Evolutionary conservation across 768 basidiomycete genomes (phyloP).

Genomic region (Psilocybe subaeruginosa): DNA sequence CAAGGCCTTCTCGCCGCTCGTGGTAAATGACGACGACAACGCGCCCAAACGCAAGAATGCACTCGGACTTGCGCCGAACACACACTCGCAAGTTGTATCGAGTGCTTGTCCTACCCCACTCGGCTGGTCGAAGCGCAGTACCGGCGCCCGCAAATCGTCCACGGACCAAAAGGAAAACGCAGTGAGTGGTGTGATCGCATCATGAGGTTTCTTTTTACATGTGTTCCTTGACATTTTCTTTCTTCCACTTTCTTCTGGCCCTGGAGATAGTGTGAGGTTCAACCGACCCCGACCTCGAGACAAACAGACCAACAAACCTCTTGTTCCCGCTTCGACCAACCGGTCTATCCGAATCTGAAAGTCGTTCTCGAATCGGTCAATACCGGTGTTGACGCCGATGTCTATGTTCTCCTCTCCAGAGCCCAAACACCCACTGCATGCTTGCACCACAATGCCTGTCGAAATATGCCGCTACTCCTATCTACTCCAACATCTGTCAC

Average conservation of each 20-base stretch:
- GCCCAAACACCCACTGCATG: too few relatives aligned
- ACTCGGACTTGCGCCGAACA: conserved; percentile 34
- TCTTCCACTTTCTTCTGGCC: conserved; percentile 29
- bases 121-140: conserved; percentile 68
- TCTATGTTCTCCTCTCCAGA: too few relatives aligned
- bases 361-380: too few relatives aligned
- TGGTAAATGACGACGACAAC: conserved; percentile 25
- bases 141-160: conserved; percentile 19
- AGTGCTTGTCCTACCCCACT: conserved; percentile 57
- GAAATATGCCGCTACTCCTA: too few relatives aligned
- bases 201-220: conserved; percentile 47
- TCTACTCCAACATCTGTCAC: too few relatives aligned
- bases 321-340: neutral
- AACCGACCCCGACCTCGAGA: conserved; percentile 54
- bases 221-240: neutral
- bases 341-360: conserved; percentile 10
- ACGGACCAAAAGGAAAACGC: conserved; percentile 10
- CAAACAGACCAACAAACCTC: conserved; percentile 34
- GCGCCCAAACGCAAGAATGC: conserved; percentile 41
- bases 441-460: too few relatives aligned
- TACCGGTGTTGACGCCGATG: too few relatives aligned
- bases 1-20: conserved; percentile 47
- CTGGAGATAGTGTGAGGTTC: conserved; percentile 49
- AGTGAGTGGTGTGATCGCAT: conserved; percentile 36
- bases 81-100: conserved; percentile 57